A percentile compares a stretch with the other conserved stretches of the same genome.
phyloP scores from a whole-genome alignment of 2,329 filamentous ascomycete species.

The Aspergillus proliferans region DNA sequence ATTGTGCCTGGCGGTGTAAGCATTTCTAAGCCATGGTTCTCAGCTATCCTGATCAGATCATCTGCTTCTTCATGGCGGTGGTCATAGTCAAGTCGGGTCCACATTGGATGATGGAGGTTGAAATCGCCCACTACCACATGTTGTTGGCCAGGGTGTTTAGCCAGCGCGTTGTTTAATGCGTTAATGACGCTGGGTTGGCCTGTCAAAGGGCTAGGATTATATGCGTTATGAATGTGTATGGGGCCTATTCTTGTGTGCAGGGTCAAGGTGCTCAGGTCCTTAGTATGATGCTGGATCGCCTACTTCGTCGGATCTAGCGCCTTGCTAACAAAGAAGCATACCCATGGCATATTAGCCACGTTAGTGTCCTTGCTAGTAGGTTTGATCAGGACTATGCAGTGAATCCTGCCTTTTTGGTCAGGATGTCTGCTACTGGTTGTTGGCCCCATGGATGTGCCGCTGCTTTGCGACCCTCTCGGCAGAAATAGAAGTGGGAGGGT shows the following conservation, averaged over 20 bases:
- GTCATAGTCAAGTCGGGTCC: neutral
- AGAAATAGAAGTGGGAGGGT: neutral
- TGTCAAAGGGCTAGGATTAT: slow-evolving; percentile 9
- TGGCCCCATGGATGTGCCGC: too few species aligned
- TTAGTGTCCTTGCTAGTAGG: neutral
- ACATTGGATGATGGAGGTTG: slow-evolving; percentile 6
- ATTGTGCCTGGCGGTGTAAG: slow-evolving; percentile 1
- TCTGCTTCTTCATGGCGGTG: slow-evolving; percentile 1
- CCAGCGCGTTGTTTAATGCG: neutral
- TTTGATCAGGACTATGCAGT: neutral
- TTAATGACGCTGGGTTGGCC: neutral
- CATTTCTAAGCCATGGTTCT: neutral
- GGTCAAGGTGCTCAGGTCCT: slow-evolving; percentile 13
- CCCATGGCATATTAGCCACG: slow-evolving; percentile 6
- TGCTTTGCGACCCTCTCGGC: too few species aligned
- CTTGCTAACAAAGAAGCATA: slow-evolving; percentile 23
- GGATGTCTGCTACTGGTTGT: too few species aligned
- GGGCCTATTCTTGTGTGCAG: neutral
- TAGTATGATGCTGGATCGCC: slow-evolving; percentile 10
- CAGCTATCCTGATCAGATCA: neutral
- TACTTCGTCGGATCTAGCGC: slow-evolving; percentile 11
- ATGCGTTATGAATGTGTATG: slow-evolving; percentile 14
- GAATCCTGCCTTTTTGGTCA: too few species aligned
- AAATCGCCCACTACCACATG: slow-evolving; percentile 4
- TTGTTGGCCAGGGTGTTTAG: neutral